Base-by-base conservation (phyloP, 768 basidiomycete genomes). In the Boletus tomentosulus region DNA sequence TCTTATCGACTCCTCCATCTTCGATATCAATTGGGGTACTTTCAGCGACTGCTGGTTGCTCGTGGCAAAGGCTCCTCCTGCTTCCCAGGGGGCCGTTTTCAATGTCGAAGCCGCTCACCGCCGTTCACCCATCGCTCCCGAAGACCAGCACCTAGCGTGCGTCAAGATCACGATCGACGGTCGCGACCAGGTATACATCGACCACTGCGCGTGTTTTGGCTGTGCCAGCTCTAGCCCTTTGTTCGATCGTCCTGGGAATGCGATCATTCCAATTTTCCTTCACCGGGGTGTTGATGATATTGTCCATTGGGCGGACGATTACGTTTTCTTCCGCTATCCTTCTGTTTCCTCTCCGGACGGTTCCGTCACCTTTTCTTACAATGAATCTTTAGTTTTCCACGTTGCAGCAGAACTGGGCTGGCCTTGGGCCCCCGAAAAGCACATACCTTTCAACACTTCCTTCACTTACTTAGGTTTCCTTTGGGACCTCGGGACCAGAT, bases 231-330 rank as follows among this genome's bases (percentile, higher is more conserved):
- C 70, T 1, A 55, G 61, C 1, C 67, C 66, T 0, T 57, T 74
- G 3, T 74, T 71, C 43, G 72, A 70, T 1, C 58, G 52, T 0
- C 44, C 72, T 1, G 71, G 71, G 1, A 68, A 75, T 56, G 65
- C 67, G 2, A 61, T 71, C 8, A 52, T 67, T 6, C 52, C 54
- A 1, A 60, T 76, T 0, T 58, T 63, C 57, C 1, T 38, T 12
- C 39, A 50, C 9, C 30, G 34, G 0, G 22, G 50, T 2, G 50
- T 73, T 7, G 34, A 61, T 0, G 61, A 62, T 0, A 35, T 68
- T 4, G 46, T 65, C 4, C 73, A 72, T 27, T 76, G 73, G 73
- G 72, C 72, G 0, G 71, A 76, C 37, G 67, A 74, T 43, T 74
- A 71, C 41, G 24, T 27, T 6, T 53, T 53, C 16, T 34, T 53